phyloP scores from a whole-genome alignment of 306 rosid genomes.

The Cucumis hystrix region DNA sequence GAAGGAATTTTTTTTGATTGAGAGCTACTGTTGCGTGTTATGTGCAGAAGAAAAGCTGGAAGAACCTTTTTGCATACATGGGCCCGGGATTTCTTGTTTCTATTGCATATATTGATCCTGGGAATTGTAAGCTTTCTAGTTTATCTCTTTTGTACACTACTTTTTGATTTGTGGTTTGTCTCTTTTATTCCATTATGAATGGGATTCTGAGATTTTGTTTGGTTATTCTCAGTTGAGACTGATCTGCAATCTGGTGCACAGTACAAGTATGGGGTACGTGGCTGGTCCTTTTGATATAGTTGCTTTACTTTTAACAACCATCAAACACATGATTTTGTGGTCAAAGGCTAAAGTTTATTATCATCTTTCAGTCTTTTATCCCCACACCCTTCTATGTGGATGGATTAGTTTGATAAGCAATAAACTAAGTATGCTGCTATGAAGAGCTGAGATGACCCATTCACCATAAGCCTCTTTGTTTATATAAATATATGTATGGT shows the following conservation, averaged over 20 bases:
- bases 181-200: neutral
- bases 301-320: neutral
- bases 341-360: neutral
- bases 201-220: slow-evolving; percentile 6
- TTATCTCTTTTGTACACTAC: slow-evolving; percentile 10
- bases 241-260: slow-evolving; percentile 95
- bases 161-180: neutral
- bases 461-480: neutral
- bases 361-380: neutral
- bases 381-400: neutral
- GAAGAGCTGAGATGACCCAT: neutral
- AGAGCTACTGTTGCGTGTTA: slow-evolving; percentile 10
- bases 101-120: slow-evolving; percentile 97
- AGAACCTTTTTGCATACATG: slow-evolving; percentile 79
- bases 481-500: neutral
- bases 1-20: slow-evolving; percentile 10
- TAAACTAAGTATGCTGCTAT: neutral
- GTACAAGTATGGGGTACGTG: slow-evolving; percentile 65
- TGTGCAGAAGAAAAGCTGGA: slow-evolving; percentile 85
- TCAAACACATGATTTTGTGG: neutral
- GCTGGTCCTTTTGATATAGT: neutral
- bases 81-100: slow-evolving; percentile 99
- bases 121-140: slow-evolving; percentile 62
- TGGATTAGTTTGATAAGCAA: neutral
- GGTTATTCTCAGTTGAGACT: slow-evolving; percentile 61